A percentile compares a stretch with the other conserved stretches of the same genome.
Evolutionary conservation across 2,329 filamentous ascomycete species (phyloP).

Genomic region (Alternaria ethzedia): DNA sequence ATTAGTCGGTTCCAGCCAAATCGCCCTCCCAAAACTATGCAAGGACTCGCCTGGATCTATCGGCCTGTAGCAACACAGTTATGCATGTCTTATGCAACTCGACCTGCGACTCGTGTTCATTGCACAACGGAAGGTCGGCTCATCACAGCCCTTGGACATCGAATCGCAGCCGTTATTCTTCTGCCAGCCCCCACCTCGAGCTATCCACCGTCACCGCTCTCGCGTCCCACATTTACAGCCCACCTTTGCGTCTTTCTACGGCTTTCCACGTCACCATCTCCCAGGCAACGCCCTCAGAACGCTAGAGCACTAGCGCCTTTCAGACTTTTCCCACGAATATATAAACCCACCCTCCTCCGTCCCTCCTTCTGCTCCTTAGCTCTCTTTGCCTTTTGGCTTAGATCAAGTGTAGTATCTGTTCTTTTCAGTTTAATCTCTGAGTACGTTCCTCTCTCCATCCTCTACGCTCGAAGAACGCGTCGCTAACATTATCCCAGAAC

Average conservation of each 20-base stretch:
- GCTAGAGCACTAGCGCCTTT: neutral
- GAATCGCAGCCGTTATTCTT: neutral
- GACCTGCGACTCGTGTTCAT: neutral
- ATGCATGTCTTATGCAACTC: neutral
- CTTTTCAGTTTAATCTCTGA: conserved; percentile 77
- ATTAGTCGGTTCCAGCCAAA: neutral
- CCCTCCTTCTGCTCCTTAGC: conserved; percentile 9
- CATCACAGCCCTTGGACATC: neutral
- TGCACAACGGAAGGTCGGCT: neutral
- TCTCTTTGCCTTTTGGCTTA: conserved; percentile 26
- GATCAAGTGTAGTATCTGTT: conserved; percentile 72
- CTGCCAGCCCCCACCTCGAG: neutral
- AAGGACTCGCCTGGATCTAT: neutral
- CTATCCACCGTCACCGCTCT: neutral
- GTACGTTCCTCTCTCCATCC: conserved; percentile 69
- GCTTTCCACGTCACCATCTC: neutral
- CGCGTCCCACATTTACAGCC: neutral
- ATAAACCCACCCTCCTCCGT: conserved; percentile 1
- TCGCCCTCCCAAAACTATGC: neutral
- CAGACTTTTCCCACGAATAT: neutral
- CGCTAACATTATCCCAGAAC: neutral
- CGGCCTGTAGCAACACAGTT: neutral
- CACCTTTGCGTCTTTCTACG: neutral
- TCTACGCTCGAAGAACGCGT: neutral
- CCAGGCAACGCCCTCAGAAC: neutral